A percentile compares a stretch with the other conserved stretches of the same genome.
Conservation (phyloP, 495 filamentous ascomycete species). For the Penicillium manginii region DNA sequence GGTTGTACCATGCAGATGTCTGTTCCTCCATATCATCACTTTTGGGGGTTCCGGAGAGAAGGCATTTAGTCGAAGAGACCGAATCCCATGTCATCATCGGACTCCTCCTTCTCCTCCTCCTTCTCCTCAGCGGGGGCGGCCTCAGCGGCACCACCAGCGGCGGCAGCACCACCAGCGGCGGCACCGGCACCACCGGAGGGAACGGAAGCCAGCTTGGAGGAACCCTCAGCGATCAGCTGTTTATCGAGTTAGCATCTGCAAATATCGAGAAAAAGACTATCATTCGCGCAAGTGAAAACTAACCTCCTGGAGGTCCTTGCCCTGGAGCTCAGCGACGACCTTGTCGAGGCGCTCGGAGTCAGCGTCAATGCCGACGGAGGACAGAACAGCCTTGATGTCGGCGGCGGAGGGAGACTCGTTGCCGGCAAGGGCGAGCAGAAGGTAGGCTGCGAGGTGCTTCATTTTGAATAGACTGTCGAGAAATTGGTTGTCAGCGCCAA, state of each 20-base stretch:
- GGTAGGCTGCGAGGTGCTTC: slow-evolving; percentile 99
- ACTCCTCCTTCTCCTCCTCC: slow-evolving; percentile 85
- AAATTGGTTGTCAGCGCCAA: slow-evolving; percentile 21
- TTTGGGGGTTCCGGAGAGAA: slow-evolving; percentile 29
- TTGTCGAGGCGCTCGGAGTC: slow-evolving; percentile 83
- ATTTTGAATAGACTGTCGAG: slow-evolving; percentile 67
- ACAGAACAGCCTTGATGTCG: slow-evolving; percentile 90
- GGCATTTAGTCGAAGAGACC: slow-evolving; percentile 91
- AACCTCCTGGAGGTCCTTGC: slow-evolving; percentile 98
- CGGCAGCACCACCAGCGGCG: slow-evolving; percentile 55
- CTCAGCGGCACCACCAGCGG: slow-evolving; percentile 67
- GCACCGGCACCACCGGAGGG: slow-evolving; percentile 85
- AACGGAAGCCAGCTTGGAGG: slow-evolving; percentile 94
- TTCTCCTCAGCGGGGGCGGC: slow-evolving; percentile 72
- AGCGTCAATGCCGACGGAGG: slow-evolving; percentile 93
- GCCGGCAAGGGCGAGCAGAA: slow-evolving; percentile 91
- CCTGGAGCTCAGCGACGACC: slow-evolving; percentile 89
- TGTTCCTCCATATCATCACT: slow-evolving; percentile 37
- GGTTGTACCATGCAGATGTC: slow-evolving; percentile 42
- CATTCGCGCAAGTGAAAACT: slow-evolving; percentile 21
- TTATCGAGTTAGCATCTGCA: slow-evolving; percentile 26
- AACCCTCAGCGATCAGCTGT: slow-evolving; percentile 90
- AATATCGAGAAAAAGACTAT: slow-evolving; percentile 1
- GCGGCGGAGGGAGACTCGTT: slow-evolving; percentile 85
- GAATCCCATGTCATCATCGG: slow-evolving; percentile 99